phyloP scores from a whole-genome alignment of 2,329 filamentous ascomycete species.

The Plectosphaerella cucumerina region DNA sequence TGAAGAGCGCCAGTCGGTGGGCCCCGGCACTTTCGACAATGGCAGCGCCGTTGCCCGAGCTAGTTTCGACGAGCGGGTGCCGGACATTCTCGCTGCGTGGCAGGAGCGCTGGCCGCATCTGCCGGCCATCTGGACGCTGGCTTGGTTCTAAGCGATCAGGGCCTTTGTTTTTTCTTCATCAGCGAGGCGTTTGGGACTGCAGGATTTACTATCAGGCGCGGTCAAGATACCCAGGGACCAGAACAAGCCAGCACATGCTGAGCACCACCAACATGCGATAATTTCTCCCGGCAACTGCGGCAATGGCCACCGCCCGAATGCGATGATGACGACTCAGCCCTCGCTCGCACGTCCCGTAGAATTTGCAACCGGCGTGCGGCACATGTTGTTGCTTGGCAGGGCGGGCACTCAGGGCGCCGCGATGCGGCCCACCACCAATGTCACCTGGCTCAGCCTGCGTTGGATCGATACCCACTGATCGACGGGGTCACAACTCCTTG shows the following conservation, averaged over 20 bases:
- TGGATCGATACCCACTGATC: neutral
- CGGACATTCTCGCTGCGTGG: conserved; percentile 87
- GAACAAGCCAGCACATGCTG: too few relatives aligned
- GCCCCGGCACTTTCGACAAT: conserved; percentile 63
- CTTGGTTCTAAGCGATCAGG: conserved; percentile 68
- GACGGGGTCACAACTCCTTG: neutral
- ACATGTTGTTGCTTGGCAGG: too few relatives aligned
- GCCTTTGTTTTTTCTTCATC: neutral
- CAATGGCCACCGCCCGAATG: too few relatives aligned
- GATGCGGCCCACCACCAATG: too few relatives aligned
- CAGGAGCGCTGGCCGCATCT: conserved; percentile 92
- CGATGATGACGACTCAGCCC: too few relatives aligned
- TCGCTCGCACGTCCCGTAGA: too few relatives aligned
- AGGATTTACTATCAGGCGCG: too few relatives aligned
- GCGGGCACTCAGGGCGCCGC: too few relatives aligned
- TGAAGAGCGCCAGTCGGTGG: conserved; percentile 68
- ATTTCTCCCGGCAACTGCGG: too few relatives aligned
- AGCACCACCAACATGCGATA: too few relatives aligned
- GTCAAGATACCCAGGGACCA: too few relatives aligned
- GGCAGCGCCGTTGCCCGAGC: conserved; percentile 63
- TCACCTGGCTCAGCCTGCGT: neutral
- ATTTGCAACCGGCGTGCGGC: too few relatives aligned
- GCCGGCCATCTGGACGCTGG: conserved; percentile 88
- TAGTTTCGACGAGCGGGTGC: conserved; percentile 88
- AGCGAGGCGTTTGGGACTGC: neutral